Evolutionary conservation across 2,329 filamentous ascomycete species (phyloP).

Genomic region (Paraphoma chrysanthemicola): DNA sequence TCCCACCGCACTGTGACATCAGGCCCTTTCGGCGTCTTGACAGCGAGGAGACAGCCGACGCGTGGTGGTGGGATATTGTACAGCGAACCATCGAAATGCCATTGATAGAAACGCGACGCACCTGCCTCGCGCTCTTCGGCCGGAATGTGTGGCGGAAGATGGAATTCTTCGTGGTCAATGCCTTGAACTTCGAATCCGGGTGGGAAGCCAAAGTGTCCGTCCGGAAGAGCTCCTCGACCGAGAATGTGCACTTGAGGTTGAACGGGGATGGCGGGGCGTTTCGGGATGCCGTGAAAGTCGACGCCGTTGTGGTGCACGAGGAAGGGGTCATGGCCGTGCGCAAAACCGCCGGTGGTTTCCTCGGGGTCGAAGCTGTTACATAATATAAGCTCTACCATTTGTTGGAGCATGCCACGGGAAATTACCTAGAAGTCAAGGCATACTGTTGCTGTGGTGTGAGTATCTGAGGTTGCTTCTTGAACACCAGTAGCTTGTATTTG

Average conservation of each 20-base stretch:
- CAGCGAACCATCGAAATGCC: neutral
- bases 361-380: constrained; percentile 12
- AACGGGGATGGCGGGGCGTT: constrained; percentile 13
- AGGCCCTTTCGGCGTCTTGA: neutral
- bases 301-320: constrained; percentile 11
- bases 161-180: constrained; percentile 16
- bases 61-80: neutral
- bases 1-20: neutral
- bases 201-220: constrained; percentile 14
- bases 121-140: constrained; percentile 15
- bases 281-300: constrained; percentile 14
- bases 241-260: constrained; percentile 19
- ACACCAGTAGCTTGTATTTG: constrained; percentile 12
- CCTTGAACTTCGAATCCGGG: constrained; percentile 18
- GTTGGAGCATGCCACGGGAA: no score
- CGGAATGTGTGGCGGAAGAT: constrained; percentile 12
- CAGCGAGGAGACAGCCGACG: neutral
- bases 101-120: constrained; percentile 16
- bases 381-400: neutral
- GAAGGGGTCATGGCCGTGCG: constrained; percentile 15
- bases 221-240: constrained; percentile 12
- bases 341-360: constrained; percentile 14
- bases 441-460: constrained; percentile 14
- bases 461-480: constrained; percentile 17
- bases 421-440: constrained; percentile 8